These are phyloP conservation scores for Grifola frondosa DNA, from an alignment of 1,284 basidiomycete genomes.

Conservation along the genomic window DNA sequence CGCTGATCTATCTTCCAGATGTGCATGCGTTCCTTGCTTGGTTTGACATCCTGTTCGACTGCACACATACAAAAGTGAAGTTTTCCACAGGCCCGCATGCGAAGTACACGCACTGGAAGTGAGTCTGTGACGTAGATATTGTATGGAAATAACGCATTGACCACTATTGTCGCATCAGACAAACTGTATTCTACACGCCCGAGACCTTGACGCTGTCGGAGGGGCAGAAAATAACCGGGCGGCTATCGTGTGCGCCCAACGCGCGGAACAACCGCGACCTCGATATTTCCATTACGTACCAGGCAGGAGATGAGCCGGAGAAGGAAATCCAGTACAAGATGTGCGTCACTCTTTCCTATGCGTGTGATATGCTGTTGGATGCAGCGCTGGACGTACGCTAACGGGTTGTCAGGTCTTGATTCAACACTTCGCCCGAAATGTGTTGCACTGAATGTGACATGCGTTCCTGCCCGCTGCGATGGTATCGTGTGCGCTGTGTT, in stretches of 20 bases:
- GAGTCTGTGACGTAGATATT: constrained; percentile 33
- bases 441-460: constrained; percentile 4
- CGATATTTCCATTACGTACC: constrained; percentile 83
- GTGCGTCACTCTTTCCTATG: constrained; percentile 52
- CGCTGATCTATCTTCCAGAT: constrained; percentile 48
- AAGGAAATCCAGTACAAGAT: constrained; percentile 69
- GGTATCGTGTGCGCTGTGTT: neutral
- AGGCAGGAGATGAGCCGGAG: constrained; percentile 40
- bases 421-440: constrained; percentile 7
- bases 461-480: constrained; percentile 1
- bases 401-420: constrained; percentile 73
- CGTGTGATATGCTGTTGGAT: constrained; percentile 12
- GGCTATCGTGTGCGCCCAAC: constrained; percentile 81
- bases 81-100: constrained; percentile 97
- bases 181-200: constrained; percentile 97
- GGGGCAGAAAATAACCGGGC: constrained; percentile 74
- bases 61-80: constrained; percentile 94
- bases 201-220: constrained; percentile 65
- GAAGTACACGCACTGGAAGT: constrained; percentile 98
- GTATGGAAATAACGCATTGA: neutral
- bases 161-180: constrained; percentile 42
- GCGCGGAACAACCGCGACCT: constrained; percentile 89
- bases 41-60: constrained; percentile 98
- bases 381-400: constrained; percentile 47
- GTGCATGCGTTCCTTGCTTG: constrained; percentile 99